Conservation (phyloP, 768 basidiomycete genomes). For the Mycena leptocephala region DNA sequence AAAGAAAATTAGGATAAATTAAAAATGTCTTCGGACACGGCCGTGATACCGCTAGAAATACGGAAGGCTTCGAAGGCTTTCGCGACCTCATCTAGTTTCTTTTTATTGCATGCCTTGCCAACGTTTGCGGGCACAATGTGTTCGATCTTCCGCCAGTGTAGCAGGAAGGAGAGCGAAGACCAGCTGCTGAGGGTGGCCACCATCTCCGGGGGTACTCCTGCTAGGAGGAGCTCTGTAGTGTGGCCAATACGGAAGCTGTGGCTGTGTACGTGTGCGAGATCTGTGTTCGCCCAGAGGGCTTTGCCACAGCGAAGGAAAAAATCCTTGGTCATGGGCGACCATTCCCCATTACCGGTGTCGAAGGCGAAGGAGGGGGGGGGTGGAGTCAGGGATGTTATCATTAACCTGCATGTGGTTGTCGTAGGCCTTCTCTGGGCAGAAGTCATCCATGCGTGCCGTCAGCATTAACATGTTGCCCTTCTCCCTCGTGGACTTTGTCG, state of each 20-base stretch:
- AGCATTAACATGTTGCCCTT: slow-evolving; percentile 23
- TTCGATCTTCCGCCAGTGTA: slow-evolving; percentile 50
- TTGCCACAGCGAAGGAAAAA: background rate
- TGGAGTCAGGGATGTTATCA: background rate
- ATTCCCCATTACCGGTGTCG: background rate
- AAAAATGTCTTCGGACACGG: too few relatives aligned
- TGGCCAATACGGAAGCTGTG: slow-evolving; percentile 52
- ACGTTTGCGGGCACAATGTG: slow-evolving; percentile 40
- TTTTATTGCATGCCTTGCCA: too few relatives aligned
- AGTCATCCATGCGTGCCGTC: slow-evolving; percentile 22
- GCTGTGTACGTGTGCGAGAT: background rate
- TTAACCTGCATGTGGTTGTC: background rate
- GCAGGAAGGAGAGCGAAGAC: slow-evolving; percentile 52
- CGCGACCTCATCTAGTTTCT: too few relatives aligned
- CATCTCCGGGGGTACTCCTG: slow-evolving; percentile 49
- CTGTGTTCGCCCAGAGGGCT: background rate
- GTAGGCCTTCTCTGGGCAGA: slow-evolving; percentile 25
- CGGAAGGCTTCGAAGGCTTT: too few relatives aligned
- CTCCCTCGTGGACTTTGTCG: slow-evolving; percentile 48
- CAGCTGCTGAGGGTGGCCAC: slow-evolving; percentile 49
- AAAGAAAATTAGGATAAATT: too few relatives aligned
- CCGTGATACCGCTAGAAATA: too few relatives aligned
- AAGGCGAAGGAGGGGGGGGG: background rate
- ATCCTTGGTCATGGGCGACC: background rate
- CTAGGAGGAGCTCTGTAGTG: slow-evolving; percentile 45